Evolutionary conservation across 2,329 filamentous ascomycete species (phyloP).

Genomic region (Colletotrichum sp.): DNA sequence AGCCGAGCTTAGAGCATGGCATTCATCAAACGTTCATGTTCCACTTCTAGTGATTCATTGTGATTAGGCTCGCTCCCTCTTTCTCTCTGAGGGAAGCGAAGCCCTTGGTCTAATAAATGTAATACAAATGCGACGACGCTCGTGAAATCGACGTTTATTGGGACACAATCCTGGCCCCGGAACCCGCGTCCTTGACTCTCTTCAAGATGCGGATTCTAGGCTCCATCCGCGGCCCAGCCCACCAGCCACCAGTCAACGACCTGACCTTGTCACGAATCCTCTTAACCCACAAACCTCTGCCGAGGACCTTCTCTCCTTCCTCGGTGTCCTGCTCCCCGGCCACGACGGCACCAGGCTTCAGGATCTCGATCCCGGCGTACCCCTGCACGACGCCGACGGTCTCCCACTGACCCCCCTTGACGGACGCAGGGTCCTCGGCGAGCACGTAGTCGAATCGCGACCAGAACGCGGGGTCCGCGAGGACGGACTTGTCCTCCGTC

Average conservation of each 20-base stretch:
- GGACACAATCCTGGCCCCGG: constrained; percentile 9
- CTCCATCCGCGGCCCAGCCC: constrained; percentile 67
- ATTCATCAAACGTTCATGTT: neutral
- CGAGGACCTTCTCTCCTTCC: constrained; percentile 40
- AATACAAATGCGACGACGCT: neutral
- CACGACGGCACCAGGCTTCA: constrained; percentile 48
- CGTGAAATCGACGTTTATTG: neutral
- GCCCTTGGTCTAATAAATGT: neutral
- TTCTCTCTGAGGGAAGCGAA: neutral
- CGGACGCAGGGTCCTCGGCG: constrained; percentile 54
- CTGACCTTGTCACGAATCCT: constrained; percentile 46
- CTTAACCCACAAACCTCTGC: constrained; percentile 47
- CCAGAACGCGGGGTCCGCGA: constrained; percentile 63
- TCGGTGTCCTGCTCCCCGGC: constrained; percentile 12
- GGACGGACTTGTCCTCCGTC: constrained; percentile 56
- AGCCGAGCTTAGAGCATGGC: neutral
- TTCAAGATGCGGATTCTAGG: constrained; percentile 59
- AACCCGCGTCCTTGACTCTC: constrained; percentile 26
- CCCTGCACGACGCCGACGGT: constrained; percentile 61
- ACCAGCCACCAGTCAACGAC: constrained; percentile 63
- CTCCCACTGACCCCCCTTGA: constrained; percentile 59
- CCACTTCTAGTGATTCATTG: neutral
- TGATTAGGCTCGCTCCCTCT: neutral
- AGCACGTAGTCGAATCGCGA: constrained; percentile 67
- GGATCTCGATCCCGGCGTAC: constrained; percentile 63